Percentiles rank a stretch among this genome's conserved stretches.
Evolutionary conservation across 2,329 filamentous ascomycete genomes (phyloP).

Genomic region (Sclerotinia borealis): DNA sequence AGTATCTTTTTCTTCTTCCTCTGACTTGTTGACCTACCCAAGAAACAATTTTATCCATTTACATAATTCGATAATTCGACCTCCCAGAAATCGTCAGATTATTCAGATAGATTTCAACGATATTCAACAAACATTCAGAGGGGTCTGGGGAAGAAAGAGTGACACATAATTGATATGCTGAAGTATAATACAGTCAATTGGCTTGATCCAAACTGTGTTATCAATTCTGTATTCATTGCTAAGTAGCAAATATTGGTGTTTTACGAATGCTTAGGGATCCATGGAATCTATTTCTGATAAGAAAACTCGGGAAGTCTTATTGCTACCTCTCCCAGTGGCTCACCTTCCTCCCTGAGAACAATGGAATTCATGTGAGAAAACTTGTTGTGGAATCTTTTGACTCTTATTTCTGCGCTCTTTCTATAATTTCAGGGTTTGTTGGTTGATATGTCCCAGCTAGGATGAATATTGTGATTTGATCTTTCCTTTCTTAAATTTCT

Average conservation of each 20-base stretch:
- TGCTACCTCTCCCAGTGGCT: background rate
- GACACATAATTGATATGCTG: background rate
- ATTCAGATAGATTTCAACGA: background rate
- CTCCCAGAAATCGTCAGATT: background rate
- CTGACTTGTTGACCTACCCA: background rate
- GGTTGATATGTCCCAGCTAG: background rate
- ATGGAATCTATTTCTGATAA: background rate
- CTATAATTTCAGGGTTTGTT: background rate
- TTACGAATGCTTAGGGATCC: background rate
- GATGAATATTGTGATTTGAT: background rate
- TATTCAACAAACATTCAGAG: no score
- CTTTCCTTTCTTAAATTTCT: background rate
- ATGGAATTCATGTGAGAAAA: background rate
- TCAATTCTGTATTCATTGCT: background rate
- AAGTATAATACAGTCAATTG: background rate
- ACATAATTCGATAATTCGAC: background rate
- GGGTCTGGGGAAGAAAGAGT: background rate
- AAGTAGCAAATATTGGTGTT: background rate
- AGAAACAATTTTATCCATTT: background rate
- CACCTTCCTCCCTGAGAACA: background rate
- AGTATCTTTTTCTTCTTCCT: background rate
- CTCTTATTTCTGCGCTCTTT: background rate
- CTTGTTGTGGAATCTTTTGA: background rate
- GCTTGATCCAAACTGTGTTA: background rate
- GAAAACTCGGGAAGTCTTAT: background rate